Evolutionary conservation across 768 basidiomycete species (phyloP).

Genomic region (Calocybe cyanea): DNA sequence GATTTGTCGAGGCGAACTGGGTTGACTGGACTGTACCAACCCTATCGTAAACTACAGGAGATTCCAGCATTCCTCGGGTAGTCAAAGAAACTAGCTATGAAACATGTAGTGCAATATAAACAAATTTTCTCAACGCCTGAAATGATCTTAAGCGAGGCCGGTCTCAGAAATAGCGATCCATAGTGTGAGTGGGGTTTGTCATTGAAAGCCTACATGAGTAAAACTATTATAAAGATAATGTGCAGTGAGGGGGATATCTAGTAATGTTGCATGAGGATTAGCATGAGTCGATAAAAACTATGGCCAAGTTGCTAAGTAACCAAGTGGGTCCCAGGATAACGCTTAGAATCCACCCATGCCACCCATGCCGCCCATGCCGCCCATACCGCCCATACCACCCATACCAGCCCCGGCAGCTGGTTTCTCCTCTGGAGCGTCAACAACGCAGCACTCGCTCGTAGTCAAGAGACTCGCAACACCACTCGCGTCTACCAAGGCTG

Average conservation of each 20-base stretch:
- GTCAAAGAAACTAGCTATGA: no score
- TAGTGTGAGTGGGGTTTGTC: slow-evolving; percentile 5
- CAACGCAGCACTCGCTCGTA: slow-evolving; percentile 89
- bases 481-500: slow-evolving; percentile 85
- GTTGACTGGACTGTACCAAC: slow-evolving; percentile 49
- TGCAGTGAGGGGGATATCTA: slow-evolving; percentile 3
- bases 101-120: no score
- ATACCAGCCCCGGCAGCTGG: slow-evolving; percentile 49
- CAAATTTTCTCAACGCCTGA: no score
- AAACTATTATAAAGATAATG: slow-evolving; percentile 9
- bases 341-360: slow-evolving; percentile 34
- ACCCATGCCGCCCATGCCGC: slow-evolving; percentile 41
- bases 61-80: no score
- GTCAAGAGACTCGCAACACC: slow-evolving; percentile 94
- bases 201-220: slow-evolving; percentile 3
- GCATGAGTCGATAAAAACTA: not conserved
- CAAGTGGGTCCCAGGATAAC: no score
- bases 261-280: slow-evolving; percentile 5
- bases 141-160: no score
- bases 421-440: slow-evolving; percentile 85
- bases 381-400: slow-evolving; percentile 37
- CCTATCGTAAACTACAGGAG: slow-evolving; percentile 31
- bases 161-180: no score
- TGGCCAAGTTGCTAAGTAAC: no score
- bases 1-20: slow-evolving; percentile 38